Base-by-base conservation (phyloP, 148 eudicot species). In the Beta vulgaris region DNA sequence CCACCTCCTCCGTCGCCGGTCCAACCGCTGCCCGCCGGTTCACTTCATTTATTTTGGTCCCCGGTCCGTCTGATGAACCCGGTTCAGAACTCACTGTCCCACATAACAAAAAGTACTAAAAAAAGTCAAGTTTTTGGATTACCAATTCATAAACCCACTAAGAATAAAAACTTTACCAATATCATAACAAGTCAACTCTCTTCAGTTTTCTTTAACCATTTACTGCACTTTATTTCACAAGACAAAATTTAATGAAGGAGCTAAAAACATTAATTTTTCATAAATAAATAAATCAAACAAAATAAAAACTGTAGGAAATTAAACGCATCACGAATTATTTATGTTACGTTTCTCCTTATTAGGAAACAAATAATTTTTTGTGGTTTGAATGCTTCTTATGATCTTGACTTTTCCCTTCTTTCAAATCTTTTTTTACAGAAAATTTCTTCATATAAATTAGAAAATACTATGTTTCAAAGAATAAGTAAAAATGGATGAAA, bases 31-130 rank as follows among this genome's bases (percentile, higher is more conserved):
- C 5, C 10, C 74, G 54, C 74, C 88, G 84, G 80, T 71, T 82
- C 57, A 35, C 39, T 14, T 79, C 87, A 21, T 76, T 1, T 13
- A 34, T 39, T 59, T 75, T 82, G 28, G 76, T 13, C 0, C 73
- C 82, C 42, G 82, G 80, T 28, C 82, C 86, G 44, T 79, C 79
- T 11, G 85, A 77, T 71, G 84, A 86, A 78, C 83, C 86, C 79
- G 81, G 83, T 83, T 87, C 88, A 46, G 81, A 72, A 57, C 77
- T 84, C 80, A 89, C 91, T 85, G 83, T 49, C 51, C 54, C 16
- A 64, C 13, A 28, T 16, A 25, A 37, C 34, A 35, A 21, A 29
- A 28, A 8, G 5, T 16, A 53, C 7, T 35, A 36, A 6, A 10
- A n/a, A 37, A 72, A 72, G 75, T 72, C 67, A 72, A 72, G 16